A percentile compares a stretch with the other conserved stretches of the same genome.
Evolutionary conservation across 1,284 basidiomycete species (phyloP).

Genomic region (Fomitopsis betulina): DNA sequence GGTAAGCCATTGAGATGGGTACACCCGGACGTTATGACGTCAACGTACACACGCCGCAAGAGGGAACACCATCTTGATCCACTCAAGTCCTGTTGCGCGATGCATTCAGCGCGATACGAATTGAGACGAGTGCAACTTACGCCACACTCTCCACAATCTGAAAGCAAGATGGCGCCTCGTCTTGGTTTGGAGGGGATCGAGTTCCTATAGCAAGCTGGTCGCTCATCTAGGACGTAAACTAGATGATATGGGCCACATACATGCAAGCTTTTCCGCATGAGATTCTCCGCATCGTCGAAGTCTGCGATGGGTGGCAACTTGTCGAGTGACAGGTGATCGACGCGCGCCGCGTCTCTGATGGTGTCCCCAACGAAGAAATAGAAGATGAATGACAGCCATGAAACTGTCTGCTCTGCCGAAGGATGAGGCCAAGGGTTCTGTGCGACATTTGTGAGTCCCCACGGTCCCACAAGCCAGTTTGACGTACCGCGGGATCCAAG

Average conservation of each 20-base stretch:
- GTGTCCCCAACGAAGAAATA: slow-evolving; percentile 49
- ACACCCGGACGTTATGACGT: not conserved
- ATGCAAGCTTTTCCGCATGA: slow-evolving; percentile 31
- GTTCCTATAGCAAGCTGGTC: slow-evolving; percentile 17
- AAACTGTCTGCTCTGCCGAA: slow-evolving; percentile 60
- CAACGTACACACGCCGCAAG: slow-evolving; percentile 5
- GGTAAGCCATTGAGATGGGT: not conserved
- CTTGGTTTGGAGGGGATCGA: slow-evolving; percentile 14
- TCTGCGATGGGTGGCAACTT: slow-evolving; percentile 41
- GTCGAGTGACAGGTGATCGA: slow-evolving; percentile 22
- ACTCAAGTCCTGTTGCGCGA: slow-evolving; percentile 4
- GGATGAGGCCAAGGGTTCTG: slow-evolving; percentile 43
- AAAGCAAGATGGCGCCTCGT: slow-evolving; percentile 16
- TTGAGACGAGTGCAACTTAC: slow-evolving; percentile 1
- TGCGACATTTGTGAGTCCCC: not conserved
- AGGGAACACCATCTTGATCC: slow-evolving; percentile 5
- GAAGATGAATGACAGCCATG: slow-evolving; percentile 47
- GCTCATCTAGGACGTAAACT: slow-evolving; percentile 9
- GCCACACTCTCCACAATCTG: slow-evolving; percentile 15
- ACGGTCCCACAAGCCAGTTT: not conserved
- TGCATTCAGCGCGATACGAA: not conserved
- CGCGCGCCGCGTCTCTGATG: slow-evolving; percentile 23
- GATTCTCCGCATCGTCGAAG: slow-evolving; percentile 36
- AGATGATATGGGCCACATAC: slow-evolving; percentile 4
- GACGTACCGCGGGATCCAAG: slow-evolving; percentile 34